Evolutionary conservation across 352 stramenopile species (phyloP), one percentile per base, ranked within the genome.

Genomic region (Phytophthora multivora): DNA sequence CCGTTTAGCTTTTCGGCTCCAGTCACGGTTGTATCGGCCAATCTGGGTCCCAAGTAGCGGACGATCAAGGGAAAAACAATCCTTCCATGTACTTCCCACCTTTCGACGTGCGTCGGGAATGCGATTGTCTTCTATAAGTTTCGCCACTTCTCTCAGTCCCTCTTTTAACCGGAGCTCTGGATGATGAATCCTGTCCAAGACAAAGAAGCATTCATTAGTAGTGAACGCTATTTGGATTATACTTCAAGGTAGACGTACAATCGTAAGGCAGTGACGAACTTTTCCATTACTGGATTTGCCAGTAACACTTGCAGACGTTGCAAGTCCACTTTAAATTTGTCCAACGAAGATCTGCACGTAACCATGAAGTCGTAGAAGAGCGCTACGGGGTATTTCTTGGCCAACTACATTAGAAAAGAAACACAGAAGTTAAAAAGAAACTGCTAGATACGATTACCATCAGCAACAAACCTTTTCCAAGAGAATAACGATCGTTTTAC

Each of bases 291-390:
- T 3, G 80, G 55, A 52, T 93, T 89, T n/a, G 79, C 55, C 5
- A 93, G 21, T 9, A 90, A 43, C 31, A 70, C 64, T 16, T 74
- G 30, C 15, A 95, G 55, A 15, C 79, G 70, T 54, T 64, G 70
- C 9, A 93, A 56, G 38, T 91, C 73, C 0, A 77, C 54, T 50
- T 84, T 83, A 13, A 75, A 77, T 15, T 51, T 46, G 2, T 59
- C 69, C 9, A 66, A 42, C 3, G 74, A 73, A 16, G 70, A 73
- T 18, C 52, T 69, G 36, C 71, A 88, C 0, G 84, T 89, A 26
- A 93, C 69, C 54, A 84, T 87, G 58, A 91, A 95, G 40, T 95
- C 86, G 53, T 93, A 95, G 43, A 92, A 95, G 5, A 95, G 64
- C 9, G 86, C 83, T 7, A 66, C 68, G 4, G 84, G 80, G 50